Evolutionary conservation across 2,329 filamentous ascomycete genomes (phyloP).

Genomic region (Ilyonectria robusta): DNA sequence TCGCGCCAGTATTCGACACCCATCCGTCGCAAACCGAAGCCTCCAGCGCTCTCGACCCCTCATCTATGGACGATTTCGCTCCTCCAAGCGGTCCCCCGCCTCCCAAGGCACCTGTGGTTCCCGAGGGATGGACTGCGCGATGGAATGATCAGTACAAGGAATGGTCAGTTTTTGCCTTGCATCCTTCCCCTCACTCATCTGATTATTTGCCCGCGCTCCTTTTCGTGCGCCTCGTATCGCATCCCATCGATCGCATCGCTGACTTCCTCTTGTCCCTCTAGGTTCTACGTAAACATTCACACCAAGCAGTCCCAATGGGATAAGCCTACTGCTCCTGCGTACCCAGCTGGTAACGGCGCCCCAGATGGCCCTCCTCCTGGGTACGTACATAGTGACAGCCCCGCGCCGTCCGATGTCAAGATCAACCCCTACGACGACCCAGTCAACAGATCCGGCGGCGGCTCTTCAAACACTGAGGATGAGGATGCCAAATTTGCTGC

Average conservation of each 20-base stretch:
- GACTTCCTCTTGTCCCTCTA: constrained; percentile 50
- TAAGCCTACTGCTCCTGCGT: constrained; percentile 79
- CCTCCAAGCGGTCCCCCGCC: constrained; percentile 70
- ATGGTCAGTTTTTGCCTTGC: constrained; percentile 68
- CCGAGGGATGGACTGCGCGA: constrained; percentile 82
- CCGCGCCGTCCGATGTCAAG: constrained; percentile 70
- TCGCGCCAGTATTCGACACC: background rate
- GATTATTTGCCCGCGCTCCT: background rate
- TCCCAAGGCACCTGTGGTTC: constrained; percentile 73
- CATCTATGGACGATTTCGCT: constrained; percentile 67
- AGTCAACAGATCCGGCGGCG: constrained; percentile 48
- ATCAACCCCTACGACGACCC: constrained; percentile 77
- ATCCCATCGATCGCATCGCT: constrained; percentile 21
- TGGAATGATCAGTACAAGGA: constrained; percentile 92
- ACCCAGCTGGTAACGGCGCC: constrained; percentile 59
- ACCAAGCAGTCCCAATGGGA: constrained; percentile 96
- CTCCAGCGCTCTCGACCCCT: constrained; percentile 1
- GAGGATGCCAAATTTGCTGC: constrained; percentile 83
- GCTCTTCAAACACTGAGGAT: constrained; percentile 57
- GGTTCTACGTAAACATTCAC: constrained; percentile 92
- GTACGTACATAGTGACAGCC: constrained; percentile 66
- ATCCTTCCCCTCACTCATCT: background rate
- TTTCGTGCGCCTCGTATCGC: background rate
- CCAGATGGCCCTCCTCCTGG: constrained; percentile 76
- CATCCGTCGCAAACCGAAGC: background rate